A percentile compares a stretch with the other conserved stretches of the same genome.
Evolutionary conservation across 768 basidiomycete species (phyloP).

Genomic region (Leccinum pellstonianum): DNA sequence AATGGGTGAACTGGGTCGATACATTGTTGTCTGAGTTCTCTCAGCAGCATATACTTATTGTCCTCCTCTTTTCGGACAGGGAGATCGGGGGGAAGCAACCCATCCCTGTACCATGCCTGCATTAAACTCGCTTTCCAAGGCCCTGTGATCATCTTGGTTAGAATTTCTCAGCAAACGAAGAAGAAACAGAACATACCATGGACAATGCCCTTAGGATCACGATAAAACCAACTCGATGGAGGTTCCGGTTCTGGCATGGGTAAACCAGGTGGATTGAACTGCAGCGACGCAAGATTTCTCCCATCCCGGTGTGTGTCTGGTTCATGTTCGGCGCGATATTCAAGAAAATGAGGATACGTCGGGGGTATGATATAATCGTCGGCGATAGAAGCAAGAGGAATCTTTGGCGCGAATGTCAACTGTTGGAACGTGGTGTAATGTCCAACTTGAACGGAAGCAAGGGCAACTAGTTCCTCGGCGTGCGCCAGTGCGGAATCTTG

Average conservation of each 20-base stretch:
- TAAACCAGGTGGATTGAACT: constrained; percentile 78
- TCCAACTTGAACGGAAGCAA: constrained; percentile 70
- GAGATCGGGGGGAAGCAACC: constrained; percentile 75
- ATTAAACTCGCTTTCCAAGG: constrained; percentile 87
- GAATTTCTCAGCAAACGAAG: not conserved
- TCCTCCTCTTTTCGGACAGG: constrained; percentile 81
- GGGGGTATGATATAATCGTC: constrained; percentile 92
- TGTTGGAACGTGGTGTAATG: constrained; percentile 94
- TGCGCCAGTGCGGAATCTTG: constrained; percentile 41
- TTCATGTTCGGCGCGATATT: constrained; percentile 65
- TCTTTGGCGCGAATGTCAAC: constrained; percentile 77
- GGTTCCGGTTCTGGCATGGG: constrained; percentile 66
- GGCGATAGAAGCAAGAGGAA: constrained; percentile 85
- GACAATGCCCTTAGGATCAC: constrained; percentile 76
- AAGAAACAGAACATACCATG: constrained; percentile 56
- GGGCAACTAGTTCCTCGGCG: constrained; percentile 64
- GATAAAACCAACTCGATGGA: constrained; percentile 79
- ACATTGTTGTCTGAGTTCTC: constrained; percentile 73
- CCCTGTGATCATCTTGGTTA: constrained; percentile 42
- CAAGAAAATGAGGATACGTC: constrained; percentile 77
- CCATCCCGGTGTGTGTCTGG: constrained; percentile 46
- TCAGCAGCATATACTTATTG: constrained; percentile 60
- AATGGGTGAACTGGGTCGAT: constrained; percentile 84
- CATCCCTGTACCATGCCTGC: constrained; percentile 89
- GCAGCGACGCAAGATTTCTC: constrained; percentile 54